Base-by-base conservation (phyloP, 2,329 filamentous ascomycete species). In the Penicillium sp. region DNA sequence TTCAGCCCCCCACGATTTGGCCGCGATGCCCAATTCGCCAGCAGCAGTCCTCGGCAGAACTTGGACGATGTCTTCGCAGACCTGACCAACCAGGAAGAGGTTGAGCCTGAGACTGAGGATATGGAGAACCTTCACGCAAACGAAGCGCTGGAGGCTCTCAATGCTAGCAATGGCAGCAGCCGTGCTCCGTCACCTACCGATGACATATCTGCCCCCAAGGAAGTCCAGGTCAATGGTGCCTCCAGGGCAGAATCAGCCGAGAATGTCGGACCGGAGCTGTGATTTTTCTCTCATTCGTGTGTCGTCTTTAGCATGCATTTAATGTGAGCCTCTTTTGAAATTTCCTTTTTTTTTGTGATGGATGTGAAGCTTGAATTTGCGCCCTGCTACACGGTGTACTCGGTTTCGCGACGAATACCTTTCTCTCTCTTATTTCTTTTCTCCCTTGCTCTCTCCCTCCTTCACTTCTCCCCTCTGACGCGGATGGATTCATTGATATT, bases 41-140 rank as follows among this genome's bases (percentile, higher is more conserved):
- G 65, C 43, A 73, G 68, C 45, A 72, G 65, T 48, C 68, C 69
- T 50, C 68, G 68, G 13, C 63, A 65, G 45, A 61, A 70, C 39
- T 54, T 72, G 44, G 72, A 73, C 49, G 69, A 72, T 48, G 66
- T 75, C 18, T 76, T 75, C 54, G 71, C 70, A 8, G 73, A 74
- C 43, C 57, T 75, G 47, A 74, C 71, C 2, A 72, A 73, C 45
- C 68, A 73, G 49, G 70, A 73, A 46, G 71, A 74, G 50, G 62
- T 54, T 8, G 69, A 72, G 7, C 56, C 57, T 5, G 66, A 68
- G 12, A 43, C 55, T 9, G 64, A 65, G 39, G 62, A 55, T 9
- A 66, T 70, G 63, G 70, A 73, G 45, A 71, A 72, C 27, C 70
- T 68, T n/a, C 72, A 75, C 55, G 72, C 71, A 6, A 73, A 71